phyloP scores from a whole-genome alignment of 2,329 filamentous ascomycete genomes.

The Colletotrichum sp. region DNA sequence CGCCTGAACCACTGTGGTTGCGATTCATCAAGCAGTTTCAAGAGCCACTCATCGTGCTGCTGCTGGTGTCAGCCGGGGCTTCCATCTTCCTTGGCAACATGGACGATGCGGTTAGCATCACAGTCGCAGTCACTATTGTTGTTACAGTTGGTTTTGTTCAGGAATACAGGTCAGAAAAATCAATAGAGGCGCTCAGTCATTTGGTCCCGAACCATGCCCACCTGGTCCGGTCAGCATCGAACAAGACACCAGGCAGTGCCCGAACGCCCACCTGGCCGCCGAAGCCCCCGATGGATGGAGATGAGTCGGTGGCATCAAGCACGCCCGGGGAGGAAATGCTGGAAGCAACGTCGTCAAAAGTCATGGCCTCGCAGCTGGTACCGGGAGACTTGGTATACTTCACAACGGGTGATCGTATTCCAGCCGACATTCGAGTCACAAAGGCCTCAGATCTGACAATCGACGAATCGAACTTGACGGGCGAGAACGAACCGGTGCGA shows the following conservation, averaged over 20 bases:
- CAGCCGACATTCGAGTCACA: slow-evolving; percentile 93
- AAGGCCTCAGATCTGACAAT: slow-evolving; percentile 89
- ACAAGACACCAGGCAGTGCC: slow-evolving; percentile 34
- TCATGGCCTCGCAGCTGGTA: slow-evolving; percentile 86
- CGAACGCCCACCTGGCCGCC: slow-evolving; percentile 54
- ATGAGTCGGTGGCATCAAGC: slow-evolving; percentile 40
- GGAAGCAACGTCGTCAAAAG: slow-evolving; percentile 79
- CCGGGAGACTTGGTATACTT: slow-evolving; percentile 93
- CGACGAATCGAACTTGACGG: slow-evolving; percentile 95
- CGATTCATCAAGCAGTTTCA: slow-evolving; percentile 97
- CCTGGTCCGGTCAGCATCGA: slow-evolving; percentile 72
- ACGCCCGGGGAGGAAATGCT: slow-evolving; percentile 67
- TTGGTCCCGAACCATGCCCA: slow-evolving; percentile 95
- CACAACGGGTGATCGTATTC: slow-evolving; percentile 94
- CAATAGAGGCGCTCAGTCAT: slow-evolving; percentile 91
- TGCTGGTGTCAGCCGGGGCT: slow-evolving; percentile 85
- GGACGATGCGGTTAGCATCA: slow-evolving; percentile 95
- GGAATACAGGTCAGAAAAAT: slow-evolving; percentile 97
- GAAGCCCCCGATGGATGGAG: slow-evolving; percentile 48
- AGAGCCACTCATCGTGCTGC: slow-evolving; percentile 90
- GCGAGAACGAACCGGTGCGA: slow-evolving; percentile 91
- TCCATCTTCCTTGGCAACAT: slow-evolving; percentile 91
- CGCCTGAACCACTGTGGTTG: slow-evolving; percentile 92
- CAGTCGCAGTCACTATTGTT: slow-evolving; percentile 94
- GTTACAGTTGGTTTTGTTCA: slow-evolving; percentile 96